phyloP scores from a whole-genome alignment of 257 asterid species.

The Linaria vulgaris region DNA sequence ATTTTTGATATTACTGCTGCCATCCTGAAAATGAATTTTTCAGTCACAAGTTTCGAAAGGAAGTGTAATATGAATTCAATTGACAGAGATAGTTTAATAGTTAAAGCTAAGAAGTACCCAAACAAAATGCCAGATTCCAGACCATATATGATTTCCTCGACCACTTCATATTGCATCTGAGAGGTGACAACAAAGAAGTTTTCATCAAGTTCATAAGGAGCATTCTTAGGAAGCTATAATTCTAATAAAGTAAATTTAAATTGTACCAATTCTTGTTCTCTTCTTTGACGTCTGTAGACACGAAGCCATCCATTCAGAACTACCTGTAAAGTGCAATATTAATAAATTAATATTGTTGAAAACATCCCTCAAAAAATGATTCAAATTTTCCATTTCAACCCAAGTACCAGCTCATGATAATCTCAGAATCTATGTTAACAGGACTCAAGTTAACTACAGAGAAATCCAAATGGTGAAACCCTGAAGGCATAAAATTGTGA shows the following conservation, averaged over 20 bases:
- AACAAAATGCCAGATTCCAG: constrained; percentile 94
- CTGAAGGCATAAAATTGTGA: too few species aligned
- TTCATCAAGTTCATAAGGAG: constrained; percentile 23
- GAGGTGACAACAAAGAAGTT: constrained; percentile 25
- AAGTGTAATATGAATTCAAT: too few species aligned
- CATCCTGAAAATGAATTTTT: constrained; percentile 52
- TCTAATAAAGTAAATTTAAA: constrained; percentile 3
- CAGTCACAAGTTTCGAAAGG: not conserved
- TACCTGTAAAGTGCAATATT: constrained; percentile 45
- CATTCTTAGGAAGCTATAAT: constrained; percentile 12
- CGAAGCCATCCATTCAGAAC: constrained; percentile 98
- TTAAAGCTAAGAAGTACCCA: constrained; percentile 51
- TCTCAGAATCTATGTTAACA: not conserved
- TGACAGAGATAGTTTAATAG: constrained; percentile 9
- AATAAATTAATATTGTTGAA: not conserved
- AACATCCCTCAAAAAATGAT: too few species aligned
- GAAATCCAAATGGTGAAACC: too few species aligned
- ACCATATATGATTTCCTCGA: constrained; percentile 93
- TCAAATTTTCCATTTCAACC: not conserved
- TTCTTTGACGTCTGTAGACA: constrained; percentile 75
- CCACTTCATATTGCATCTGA: constrained; percentile 96
- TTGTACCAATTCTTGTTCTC: constrained; percentile 94
- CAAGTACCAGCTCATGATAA: not conserved
- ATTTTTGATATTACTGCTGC: constrained; percentile 91
- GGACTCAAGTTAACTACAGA: too few species aligned